A percentile compares a stretch with the other conserved stretches of the same genome.
phyloP scores from a whole-genome alignment of 139 green algal species.

The Parachlorella kessleri region DNA sequence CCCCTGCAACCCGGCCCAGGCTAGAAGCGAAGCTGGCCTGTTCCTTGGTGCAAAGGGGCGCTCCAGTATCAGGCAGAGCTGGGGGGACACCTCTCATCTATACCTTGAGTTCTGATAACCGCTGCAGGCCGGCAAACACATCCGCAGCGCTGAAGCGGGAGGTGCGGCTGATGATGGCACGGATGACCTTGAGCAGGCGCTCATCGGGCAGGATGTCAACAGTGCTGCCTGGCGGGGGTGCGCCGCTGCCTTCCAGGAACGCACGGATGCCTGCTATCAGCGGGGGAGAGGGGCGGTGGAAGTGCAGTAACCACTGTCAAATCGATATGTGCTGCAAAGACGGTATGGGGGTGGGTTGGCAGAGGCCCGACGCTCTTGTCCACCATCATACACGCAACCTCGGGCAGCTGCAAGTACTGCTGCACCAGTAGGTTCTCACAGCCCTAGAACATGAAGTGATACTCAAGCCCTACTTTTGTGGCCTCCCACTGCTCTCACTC shows the following conservation, averaged over 20 bases:
- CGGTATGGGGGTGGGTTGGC: no score
- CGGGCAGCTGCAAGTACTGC: background rate
- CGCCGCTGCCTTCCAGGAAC: slow-evolving; percentile 59
- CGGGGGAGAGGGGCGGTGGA: no score
- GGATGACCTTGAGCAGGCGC: slow-evolving; percentile 69
- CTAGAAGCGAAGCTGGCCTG: no score
- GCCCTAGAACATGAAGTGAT: background rate
- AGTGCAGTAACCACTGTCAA: no score
- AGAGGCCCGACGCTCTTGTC: no score
- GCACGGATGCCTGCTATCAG: slow-evolving; percentile 58
- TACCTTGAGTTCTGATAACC: slow-evolving; percentile 27
- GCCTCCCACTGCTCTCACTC: no score
- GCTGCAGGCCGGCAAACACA: slow-evolving; percentile 56
- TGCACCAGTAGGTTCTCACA: background rate
- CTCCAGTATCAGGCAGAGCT: no score
- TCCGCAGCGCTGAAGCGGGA: slow-evolving; percentile 59
- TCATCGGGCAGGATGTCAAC: slow-evolving; percentile 45
- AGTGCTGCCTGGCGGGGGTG: background rate
- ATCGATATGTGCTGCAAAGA: no score
- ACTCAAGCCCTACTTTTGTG: background rate
- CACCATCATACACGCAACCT: background rate
- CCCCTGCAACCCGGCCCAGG: no score
- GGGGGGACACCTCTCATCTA: no score
- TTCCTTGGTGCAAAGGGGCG: no score
- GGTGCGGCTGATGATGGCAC: slow-evolving; percentile 57